Base-by-base conservation (phyloP, 2,329 filamentous ascomycete species). In the Nemania serpens region DNA sequence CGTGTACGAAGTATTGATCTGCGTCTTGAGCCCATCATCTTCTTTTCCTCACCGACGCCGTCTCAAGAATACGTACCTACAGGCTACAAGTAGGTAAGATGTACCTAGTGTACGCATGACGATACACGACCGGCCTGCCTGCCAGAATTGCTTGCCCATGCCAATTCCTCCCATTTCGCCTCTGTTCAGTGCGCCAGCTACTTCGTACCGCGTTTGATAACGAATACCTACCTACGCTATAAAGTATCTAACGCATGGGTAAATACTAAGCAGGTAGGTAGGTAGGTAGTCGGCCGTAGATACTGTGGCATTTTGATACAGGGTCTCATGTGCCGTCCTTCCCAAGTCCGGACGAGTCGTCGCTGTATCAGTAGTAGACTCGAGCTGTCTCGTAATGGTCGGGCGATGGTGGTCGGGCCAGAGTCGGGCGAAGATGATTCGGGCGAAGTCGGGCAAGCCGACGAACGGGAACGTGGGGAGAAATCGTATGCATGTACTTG, bases 381-480 rank as follows among this genome's bases (percentile, higher is more conserved):
- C 25, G 25, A 29, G 25, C 7, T 7, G 25, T 29, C 4, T 7
- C 25, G 25, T 29, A 29, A 7, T 29, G 7, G 25, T 29, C 25
- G 25, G 25, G 25, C 25, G 25, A 29, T 4, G 25, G 7, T 29
- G 25, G 25, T 29, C 7, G 25, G 25, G 25, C 25, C 7, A 29
- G 25, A 7, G 25, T 29, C 25, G 25, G 25, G 25, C 25, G 25
- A 29, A 29, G 39, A 45, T 17, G 12, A 33, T 48, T 45, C 63
- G 63, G 63, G 63, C 63, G 57, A 62, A 59, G 29, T 20, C 56
- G 63, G 60, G 50, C 60, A 39, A 43, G 42, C 46, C 42, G 49
- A 53, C 22, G 25, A 51, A 42, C 47, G 42, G 53, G 22, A 57
- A 49, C n/a, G 41, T 46, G 13, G 20, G 43, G 52, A 36, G 58